Evolutionary conservation across 2,329 filamentous ascomycete genomes (phyloP), one percentile per base, ranked within the genome.

Genomic region (Cytospora piceicola): DNA sequence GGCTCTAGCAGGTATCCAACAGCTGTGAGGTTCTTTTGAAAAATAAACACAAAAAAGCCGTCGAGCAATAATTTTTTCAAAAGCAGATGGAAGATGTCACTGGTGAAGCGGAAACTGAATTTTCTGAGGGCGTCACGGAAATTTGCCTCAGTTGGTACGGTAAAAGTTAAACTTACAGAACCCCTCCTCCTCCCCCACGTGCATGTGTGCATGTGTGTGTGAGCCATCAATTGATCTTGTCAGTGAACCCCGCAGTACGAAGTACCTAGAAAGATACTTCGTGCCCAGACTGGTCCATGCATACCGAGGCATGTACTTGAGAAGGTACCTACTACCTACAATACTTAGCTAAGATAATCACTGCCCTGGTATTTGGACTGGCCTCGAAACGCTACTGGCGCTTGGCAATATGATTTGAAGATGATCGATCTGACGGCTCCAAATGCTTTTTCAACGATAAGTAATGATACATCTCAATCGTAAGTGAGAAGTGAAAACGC

Each of bases 41-140:
- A 46, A 46, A 49, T 2, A 5, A 49, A 49, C 24, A 8, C 2
- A 24, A 14, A 46, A 49, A 7, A 42, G 15, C 39, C n/a, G 17
- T 20, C 39, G 17, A 42, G 39, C 17, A 42, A 42, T 42, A n/a
- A n/a, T 20, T 17, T 42, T 5, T n/a, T 42, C 5, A 17, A n/a
- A 17, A 9, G n/a, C 9, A 49, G n/a, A 22, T 49, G 39, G n/a
- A 12, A 24, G n/a, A 11, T 49, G n/a, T 1, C n/a, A 24, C n/a
- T 24, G 46, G 8, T 49, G 22, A 24, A 49, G 46, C n/a, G 3
- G 11, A 49, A 24, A 24, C 24, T 24, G 46, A 49, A 9, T 22
- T 49, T 49, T 49, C 24, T 49, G 46, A 49, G n/a, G 46, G n/a
- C 14, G 46, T 49, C 46, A 49, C 46, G n/a, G 46, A 24, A 42